Conservation (phyloP, 2,329 filamentous ascomycete genomes). For the Stachybotrys elegans region DNA sequence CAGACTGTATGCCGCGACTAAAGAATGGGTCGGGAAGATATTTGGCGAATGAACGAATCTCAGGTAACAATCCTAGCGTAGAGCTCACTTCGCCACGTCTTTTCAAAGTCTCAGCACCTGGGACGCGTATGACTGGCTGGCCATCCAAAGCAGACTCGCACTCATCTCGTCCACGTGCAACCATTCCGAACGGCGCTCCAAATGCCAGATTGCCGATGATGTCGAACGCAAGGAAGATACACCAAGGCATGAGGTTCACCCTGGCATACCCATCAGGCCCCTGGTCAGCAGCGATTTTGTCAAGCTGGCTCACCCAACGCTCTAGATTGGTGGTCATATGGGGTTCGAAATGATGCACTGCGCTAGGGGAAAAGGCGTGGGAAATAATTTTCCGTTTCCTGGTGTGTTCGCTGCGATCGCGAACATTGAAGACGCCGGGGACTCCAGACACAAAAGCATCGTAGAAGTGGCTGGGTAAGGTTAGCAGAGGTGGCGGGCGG, state of each 20-base stretch:
- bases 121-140: constrained; percentile 6
- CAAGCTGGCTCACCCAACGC: constrained; percentile 7
- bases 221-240: constrained; percentile 10
- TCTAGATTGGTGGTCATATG: constrained; percentile 8
- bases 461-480: too few relatives aligned
- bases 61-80: constrained; percentile 8
- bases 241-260: constrained; percentile 12
- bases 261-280: constrained; percentile 3
- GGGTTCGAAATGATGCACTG: too few relatives aligned
- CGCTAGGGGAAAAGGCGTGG: too few relatives aligned
- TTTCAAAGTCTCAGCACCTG: constrained; percentile 10
- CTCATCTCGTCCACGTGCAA: constrained; percentile 8
- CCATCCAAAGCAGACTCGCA: constrained; percentile 7
- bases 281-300: constrained; percentile 3
- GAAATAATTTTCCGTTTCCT: too few relatives aligned
- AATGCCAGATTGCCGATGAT: constrained; percentile 12
- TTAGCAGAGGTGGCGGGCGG: too few relatives aligned
- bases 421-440: too few relatives aligned
- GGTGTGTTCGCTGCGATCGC: too few relatives aligned
- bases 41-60: constrained; percentile 7
- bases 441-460: too few relatives aligned
- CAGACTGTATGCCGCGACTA: too few relatives aligned
- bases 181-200: constrained; percentile 11
- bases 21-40: constrained; percentile 10
- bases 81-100: constrained; percentile 10